Evolutionary conservation across 345 rosid genomes (phyloP), one percentile per base, ranked within the genome.

Genomic region (Microthlaspi erraticum): DNA sequence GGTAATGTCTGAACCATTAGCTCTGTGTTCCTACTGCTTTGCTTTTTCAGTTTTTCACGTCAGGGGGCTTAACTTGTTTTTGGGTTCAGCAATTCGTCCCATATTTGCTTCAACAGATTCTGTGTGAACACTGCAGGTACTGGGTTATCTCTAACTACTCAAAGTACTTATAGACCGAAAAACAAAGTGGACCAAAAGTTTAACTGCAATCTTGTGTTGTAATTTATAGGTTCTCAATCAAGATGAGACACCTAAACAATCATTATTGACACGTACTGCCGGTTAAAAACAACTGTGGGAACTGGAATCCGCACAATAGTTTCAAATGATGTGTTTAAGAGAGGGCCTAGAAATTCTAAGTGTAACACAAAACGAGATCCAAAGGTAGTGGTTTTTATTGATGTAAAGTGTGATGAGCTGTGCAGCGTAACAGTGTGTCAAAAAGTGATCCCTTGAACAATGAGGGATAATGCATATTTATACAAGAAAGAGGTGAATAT

Each of bases 81-180:
- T 38, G 1, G 29, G 26, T 58, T 69, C 91, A 94, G 99, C 99
- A 46, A 88, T 95, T 13, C 98, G 99, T 67, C 88, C 98, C 16
- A 95, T 95, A 80, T 95, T 92, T 77, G 98, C 99, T 42, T 98
- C 99, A 37, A 95, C 99, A 23, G 99, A 95, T 79, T 95, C 99
- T 26, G 99, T 95, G 56, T 95, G 99, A 86, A 95, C 99, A 11
- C 81, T 95, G 77, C 99, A 95, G 99, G 98, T 90, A 69, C 37
- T 67, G 46, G 23, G 54, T 44, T 36, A n/a, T 58, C 56, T 68
- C 20, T 46, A 39, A 54, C 54, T 20, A 18, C 26, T 5, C 11
- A 17, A 53, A 6, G 18, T 42, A 54, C 61, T 68, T n/a, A 43
- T 64, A 72, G 14, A 68, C 36, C 3, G 34, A 45, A 41, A 71